phyloP scores from a whole-genome alignment of 345 rosid species.

The Crucihimalaya himalaica region DNA sequence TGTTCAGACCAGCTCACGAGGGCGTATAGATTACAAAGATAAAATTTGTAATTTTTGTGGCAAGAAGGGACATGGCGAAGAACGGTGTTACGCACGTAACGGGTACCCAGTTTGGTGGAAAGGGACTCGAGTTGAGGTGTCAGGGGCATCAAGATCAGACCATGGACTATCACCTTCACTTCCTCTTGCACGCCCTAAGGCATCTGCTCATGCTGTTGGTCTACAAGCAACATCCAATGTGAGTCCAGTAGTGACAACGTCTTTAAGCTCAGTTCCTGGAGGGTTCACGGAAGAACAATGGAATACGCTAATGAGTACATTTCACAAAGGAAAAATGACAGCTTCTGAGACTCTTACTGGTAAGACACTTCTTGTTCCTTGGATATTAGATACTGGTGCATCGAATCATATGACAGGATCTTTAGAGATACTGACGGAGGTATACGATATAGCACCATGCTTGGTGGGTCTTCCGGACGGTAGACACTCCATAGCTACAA shows the following conservation, averaged over 20 bases:
- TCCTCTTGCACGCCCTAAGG: no score
- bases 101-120: no score
- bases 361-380: neutral
- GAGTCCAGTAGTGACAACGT: no score
- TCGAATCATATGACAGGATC: neutral
- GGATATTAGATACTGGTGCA: neutral
- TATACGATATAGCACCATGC: neutral
- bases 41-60: neutral
- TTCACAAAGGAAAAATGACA: rapidly evolving
- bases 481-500: neutral
- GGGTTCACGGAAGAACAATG: neutral
- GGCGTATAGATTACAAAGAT: neutral
- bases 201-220: no score
- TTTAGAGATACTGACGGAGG: neutral
- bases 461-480: neutral
- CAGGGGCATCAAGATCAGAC: no score
- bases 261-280: no score
- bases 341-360: neutral
- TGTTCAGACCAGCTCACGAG: rapidly evolving
- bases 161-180: no score
- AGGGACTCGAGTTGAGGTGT: no score
- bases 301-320: rapidly evolving
- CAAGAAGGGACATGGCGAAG: neutral
- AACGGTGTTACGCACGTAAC: no score
- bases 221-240: no score